Percentiles rank a stretch among this genome's conserved stretches.
Evolutionary conservation across 2,329 filamentous ascomycete genomes (phyloP).

Genomic region (Ceratocystis albifundus): DNA sequence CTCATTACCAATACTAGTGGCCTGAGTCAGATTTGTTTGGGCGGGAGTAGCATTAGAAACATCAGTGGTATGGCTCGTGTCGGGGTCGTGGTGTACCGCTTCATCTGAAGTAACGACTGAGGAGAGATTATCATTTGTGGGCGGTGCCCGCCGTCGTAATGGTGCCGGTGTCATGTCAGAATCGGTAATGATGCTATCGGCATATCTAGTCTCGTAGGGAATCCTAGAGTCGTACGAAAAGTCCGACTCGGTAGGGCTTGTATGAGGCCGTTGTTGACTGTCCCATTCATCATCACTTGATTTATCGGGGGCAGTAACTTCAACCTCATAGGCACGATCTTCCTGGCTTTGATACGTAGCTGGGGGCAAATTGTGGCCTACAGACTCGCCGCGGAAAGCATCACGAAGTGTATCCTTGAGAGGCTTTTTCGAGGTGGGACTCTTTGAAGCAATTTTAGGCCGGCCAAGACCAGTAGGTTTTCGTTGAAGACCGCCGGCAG

Average conservation of each 20-base stretch:
- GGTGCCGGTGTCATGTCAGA: slow-evolving; percentile 25
- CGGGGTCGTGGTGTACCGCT: slow-evolving; percentile 37
- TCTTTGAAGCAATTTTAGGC: slow-evolving; percentile 29
- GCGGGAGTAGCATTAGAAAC: slow-evolving; percentile 27
- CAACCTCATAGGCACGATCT: slow-evolving; percentile 30
- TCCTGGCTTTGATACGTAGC: slow-evolving; percentile 41
- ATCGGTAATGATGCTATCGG: slow-evolving; percentile 19
- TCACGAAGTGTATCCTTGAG: slow-evolving; percentile 49
- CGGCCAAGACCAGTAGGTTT: slow-evolving; percentile 48
- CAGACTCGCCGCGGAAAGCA: slow-evolving; percentile 52
- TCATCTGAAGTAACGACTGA: slow-evolving; percentile 48
- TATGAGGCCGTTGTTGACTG: slow-evolving; percentile 21
- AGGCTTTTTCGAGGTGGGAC: slow-evolving; percentile 34
- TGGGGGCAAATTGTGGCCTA: slow-evolving; percentile 35
- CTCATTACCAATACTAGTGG: slow-evolving; percentile 40
- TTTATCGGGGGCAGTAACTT: slow-evolving; percentile 25
- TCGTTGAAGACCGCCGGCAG: slow-evolving; percentile 39
- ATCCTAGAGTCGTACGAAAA: slow-evolving; percentile 16
- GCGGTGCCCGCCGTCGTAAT: slow-evolving; percentile 35
- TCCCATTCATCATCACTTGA: slow-evolving; percentile 26
- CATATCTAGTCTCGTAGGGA: slow-evolving; percentile 10
- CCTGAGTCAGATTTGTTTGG: slow-evolving; percentile 43
- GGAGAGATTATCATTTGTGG: slow-evolving; percentile 46
- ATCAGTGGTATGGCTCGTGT: slow-evolving; percentile 38
- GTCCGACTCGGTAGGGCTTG: slow-evolving; percentile 15